These are phyloP conservation scores for Galerina marginata DNA, from an alignment of 768 basidiomycete genomes.

Conservation along the genomic window DNA sequence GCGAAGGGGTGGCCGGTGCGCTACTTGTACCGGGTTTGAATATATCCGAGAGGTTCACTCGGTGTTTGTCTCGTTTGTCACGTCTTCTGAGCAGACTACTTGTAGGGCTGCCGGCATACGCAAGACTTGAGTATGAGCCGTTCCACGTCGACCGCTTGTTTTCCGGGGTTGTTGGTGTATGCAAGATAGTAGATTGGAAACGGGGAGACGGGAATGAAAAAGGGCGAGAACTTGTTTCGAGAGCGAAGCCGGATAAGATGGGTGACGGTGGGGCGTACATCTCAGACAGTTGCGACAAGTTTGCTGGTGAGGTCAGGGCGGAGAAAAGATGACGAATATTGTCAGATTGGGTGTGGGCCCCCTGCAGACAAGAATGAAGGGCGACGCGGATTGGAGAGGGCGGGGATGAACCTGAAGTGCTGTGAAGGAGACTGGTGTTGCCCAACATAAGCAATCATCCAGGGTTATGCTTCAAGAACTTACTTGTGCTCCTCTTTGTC, in stretches of 20 bases:
- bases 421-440: slow-evolving; percentile 27
- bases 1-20: slow-evolving; percentile 34
- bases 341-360: slow-evolving; percentile 81
- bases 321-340: slow-evolving; percentile 80
- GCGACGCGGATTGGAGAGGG: slow-evolving; percentile 70
- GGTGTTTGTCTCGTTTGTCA: slow-evolving; percentile 61
- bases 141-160: slow-evolving; percentile 79
- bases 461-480: slow-evolving; percentile 6
- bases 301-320: slow-evolving; percentile 73
- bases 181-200: slow-evolving; percentile 30
- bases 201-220: slow-evolving; percentile 47
- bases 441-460: slow-evolving; percentile 2
- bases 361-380: slow-evolving; percentile 74
- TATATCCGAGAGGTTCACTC: slow-evolving; percentile 58
- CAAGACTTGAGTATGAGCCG: slow-evolving; percentile 62
- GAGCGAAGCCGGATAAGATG: slow-evolving; percentile 31
- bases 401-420: slow-evolving; percentile 50
- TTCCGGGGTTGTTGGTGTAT: slow-evolving; percentile 26
- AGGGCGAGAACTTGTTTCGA: slow-evolving; percentile 41
- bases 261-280: slow-evolving; percentile 90
- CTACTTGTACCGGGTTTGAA: slow-evolving; percentile 37
- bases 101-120: slow-evolving; percentile 51
- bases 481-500: slow-evolving; percentile 77
- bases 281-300: slow-evolving; percentile 79
- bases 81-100: slow-evolving; percentile 47